Base-by-base conservation (phyloP, 805 yeast species). In the Yarrowia sp. region DNA sequence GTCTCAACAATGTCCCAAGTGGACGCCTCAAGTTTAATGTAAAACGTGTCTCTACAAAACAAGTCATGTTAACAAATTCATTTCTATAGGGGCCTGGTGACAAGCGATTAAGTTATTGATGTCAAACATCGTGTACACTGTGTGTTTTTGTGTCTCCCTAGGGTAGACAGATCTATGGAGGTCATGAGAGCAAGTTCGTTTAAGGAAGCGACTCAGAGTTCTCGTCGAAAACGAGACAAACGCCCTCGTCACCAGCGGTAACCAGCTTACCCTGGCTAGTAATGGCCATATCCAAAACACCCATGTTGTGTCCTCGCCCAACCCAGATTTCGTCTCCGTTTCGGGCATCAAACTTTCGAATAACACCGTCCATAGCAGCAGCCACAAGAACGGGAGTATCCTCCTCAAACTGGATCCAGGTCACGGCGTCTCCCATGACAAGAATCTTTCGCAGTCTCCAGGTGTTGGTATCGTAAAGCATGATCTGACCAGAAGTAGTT, bases 211-310 rank as follows among this genome's bases (percentile, higher is more conserved):
- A 38, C 17, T 55, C 61, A 0, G n/a, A 8, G 17, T 9, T 55
- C 39, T 55, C 61, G 42, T 81, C 79, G 70, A 86, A 92, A 10
- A 93, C 84, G 68, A 93, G 79, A 11, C 96, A 85, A 36, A 95
- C 97, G 69, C 97, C 97, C 76, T 95, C 99, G 75, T 95, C 99
- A 68, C 98, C 98, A 13, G 97, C 99, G 18, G 98, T 90, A 41
- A 92, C 82, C 50, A 95, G 72, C 74, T 87, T 86, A 32, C 91
- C 93, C 51, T 83, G 77, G 44, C 84, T 86, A 65, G 86, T 83
- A 47, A 87, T 73, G 17, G 88, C 86, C 73, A 95, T 93, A 71
- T 91, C 98, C 68, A 95, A 81, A 17, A 95, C 86, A 68, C 98
- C 98, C 89, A 90, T 89, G 76, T 88, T 89, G 75, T 95, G 99